phyloP scores from a whole-genome alignment of 208 protist species.

The Wallacemonas sp. region DNA sequence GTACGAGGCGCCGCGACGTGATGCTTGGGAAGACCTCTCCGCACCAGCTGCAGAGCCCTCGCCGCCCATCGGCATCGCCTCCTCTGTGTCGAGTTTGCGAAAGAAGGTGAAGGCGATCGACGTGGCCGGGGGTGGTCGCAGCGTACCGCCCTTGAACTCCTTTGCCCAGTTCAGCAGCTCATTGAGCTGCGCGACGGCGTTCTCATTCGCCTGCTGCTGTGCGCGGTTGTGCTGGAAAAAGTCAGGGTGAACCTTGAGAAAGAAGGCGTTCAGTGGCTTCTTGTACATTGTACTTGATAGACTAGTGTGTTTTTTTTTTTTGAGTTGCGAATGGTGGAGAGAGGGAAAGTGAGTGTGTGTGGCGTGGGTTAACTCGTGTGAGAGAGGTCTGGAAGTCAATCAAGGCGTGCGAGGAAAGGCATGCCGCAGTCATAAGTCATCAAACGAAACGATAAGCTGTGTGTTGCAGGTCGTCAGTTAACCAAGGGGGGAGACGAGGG shows the following conservation, averaged over 20 bases:
- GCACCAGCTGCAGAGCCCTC: too few species aligned
- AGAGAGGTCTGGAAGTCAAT: too few species aligned
- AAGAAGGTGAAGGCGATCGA: slow-evolving; percentile 86
- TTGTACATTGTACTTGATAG: slow-evolving; percentile 94
- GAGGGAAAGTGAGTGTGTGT: background rate
- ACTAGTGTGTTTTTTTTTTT: background rate
- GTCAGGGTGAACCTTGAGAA: slow-evolving; percentile 92
- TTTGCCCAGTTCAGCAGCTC: slow-evolving; percentile 90
- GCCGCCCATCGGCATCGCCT: background rate
- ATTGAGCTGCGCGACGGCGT: slow-evolving; percentile 89
- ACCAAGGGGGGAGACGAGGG: background rate
- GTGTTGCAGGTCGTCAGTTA: background rate
- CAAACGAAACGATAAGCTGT: too few species aligned
- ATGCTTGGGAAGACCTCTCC: too few species aligned
- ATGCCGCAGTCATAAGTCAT: background rate
- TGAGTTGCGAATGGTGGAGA: background rate
- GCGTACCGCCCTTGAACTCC: slow-evolving; percentile 77
- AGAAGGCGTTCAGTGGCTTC: slow-evolving; percentile 89
- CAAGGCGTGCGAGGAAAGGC: background rate
- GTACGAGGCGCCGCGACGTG: too few species aligned
- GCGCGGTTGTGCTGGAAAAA: slow-evolving; percentile 85
- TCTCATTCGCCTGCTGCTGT: slow-evolving; percentile 83
- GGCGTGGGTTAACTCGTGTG: background rate
- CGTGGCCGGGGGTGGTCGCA: slow-evolving; percentile 72
- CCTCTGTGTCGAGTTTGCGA: slow-evolving; percentile 52